Conservation (phyloP, 192 early-diverging fungal species). For the Coemansia sp. region DNA sequence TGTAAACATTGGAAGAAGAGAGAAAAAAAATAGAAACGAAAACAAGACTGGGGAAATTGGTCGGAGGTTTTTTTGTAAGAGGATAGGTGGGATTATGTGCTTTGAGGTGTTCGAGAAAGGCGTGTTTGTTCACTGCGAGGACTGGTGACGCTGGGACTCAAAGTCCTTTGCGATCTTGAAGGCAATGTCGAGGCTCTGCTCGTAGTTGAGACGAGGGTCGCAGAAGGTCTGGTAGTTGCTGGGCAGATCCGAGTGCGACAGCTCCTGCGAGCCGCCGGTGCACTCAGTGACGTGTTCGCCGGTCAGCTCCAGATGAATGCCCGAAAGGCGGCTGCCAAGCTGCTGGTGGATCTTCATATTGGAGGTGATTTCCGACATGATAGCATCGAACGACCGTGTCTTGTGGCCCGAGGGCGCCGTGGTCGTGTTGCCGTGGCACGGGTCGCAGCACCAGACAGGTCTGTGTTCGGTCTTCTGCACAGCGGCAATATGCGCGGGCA, state of each 20-base stretch:
- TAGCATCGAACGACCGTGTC: slow-evolving; percentile 87
- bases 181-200: slow-evolving; percentile 94
- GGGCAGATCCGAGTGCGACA: slow-evolving; percentile 74
- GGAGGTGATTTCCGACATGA: slow-evolving; percentile 79
- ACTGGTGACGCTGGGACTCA: slow-evolving; percentile 58
- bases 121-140: not conserved
- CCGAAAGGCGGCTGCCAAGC: slow-evolving; percentile 69
- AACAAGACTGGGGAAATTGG: too few species aligned
- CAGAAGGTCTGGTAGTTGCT: slow-evolving; percentile 95
- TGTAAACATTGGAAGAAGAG: not conserved
- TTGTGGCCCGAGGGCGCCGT: slow-evolving; percentile 78
- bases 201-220: slow-evolving; percentile 95
- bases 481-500: slow-evolving; percentile 87
- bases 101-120: too few species aligned
- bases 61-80: too few species aligned
- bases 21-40: not conserved
- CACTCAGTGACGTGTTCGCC: slow-evolving; percentile 97
- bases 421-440: slow-evolving; percentile 98
- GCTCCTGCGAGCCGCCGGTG: slow-evolving; percentile 96
- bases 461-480: slow-evolving; percentile 81
- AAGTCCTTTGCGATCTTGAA: slow-evolving; percentile 93
- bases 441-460: slow-evolving; percentile 96
- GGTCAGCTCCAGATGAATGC: slow-evolving; percentile 97
- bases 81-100: too few species aligned
- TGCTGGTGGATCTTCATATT: slow-evolving; percentile 81